A percentile compares a stretch with the other conserved stretches of the same genome.
phyloP scores from a whole-genome alignment of 495 filamentous ascomycete genomes.

The Aspergillus homomorphus region DNA sequence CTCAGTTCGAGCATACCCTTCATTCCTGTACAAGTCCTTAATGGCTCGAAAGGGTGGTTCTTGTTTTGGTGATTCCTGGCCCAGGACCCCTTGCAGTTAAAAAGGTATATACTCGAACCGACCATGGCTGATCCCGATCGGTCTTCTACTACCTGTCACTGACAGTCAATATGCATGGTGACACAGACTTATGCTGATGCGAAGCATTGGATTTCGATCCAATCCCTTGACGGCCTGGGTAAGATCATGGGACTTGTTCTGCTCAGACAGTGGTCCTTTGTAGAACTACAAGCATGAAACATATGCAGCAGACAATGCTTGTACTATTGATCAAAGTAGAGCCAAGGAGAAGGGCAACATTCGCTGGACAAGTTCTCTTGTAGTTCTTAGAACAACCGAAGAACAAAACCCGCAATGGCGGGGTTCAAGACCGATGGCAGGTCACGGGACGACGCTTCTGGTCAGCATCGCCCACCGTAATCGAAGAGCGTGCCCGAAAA shows the following conservation, averaged over 20 bases:
- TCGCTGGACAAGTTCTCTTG: neutral
- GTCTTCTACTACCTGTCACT: neutral
- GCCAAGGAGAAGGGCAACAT: neutral
- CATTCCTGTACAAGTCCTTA: neutral
- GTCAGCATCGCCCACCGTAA: conserved; percentile 21
- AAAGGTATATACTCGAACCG: neutral
- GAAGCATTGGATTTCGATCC: neutral
- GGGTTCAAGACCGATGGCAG: conserved; percentile 11
- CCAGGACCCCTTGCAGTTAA: neutral
- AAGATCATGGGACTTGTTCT: neutral
- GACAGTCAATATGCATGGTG: neutral
- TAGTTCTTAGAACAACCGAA: neutral
- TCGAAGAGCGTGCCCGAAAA: conserved; percentile 20
- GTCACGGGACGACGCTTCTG: conserved; percentile 24
- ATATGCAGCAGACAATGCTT: neutral
- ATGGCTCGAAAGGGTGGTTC: neutral
- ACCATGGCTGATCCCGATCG: neutral
- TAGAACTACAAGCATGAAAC: neutral
- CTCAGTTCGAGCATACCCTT: neutral
- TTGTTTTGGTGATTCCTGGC: neutral
- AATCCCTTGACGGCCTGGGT: neutral
- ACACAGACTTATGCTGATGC: neutral
- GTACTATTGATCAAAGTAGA: neutral
- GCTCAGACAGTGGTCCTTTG: neutral
- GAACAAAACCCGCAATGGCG: conserved; percentile 14